Evolutionary conservation across 768 basidiomycete species (phyloP), one percentile per base, ranked within the genome.

Genomic region (Lentinula detonsa): DNA sequence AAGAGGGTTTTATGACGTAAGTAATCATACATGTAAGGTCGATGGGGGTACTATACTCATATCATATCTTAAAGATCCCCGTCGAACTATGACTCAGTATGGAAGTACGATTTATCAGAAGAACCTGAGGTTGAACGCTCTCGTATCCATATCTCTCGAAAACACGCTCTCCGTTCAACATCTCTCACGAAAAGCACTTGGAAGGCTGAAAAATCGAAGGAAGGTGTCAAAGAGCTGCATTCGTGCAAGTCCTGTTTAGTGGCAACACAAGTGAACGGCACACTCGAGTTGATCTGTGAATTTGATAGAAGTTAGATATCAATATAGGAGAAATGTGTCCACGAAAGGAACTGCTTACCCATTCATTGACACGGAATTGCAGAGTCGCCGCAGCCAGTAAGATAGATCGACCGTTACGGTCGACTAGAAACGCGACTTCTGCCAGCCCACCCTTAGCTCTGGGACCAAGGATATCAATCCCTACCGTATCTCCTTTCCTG

Each of bases 71-170:
- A 28, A 3, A 28, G 28, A 28, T 28, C 28, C 28, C 28, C 15
- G 16, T 3, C 42, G 42, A 13, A 39, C 2, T 28, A 28, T 28
- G 28, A 28, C 28, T 28, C 28, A 28, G 28, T 28, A 28, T 28
- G 28, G 28, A 4, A 28, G 28, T 43, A 1, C 15, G n/a, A 1
- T 16, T 2, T 5, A 7, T 15, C 7, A 43, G 6, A 2, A 43
- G n/a, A 16, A 5, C 39, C 2, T n/a, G 16, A 43, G 7, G n/a
- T 6, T 16, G 6, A 43, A 15, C n/a, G 42, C 42, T 37, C 58
- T 4, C 48, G 48, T 11, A 75, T 60, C 79, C 79, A 80, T 15
- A 78, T 68, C 62, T 77, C 80, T 54, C 72, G 70, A 57, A 81
- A 63, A 55, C 63, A 63, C 77, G 78, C 80, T 8, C 66, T 66